A percentile compares a stretch with the other conserved stretches of the same genome.
Conservation (phyloP, 2,329 filamentous ascomycete genomes). For the Zopfia rhizophila region DNA sequence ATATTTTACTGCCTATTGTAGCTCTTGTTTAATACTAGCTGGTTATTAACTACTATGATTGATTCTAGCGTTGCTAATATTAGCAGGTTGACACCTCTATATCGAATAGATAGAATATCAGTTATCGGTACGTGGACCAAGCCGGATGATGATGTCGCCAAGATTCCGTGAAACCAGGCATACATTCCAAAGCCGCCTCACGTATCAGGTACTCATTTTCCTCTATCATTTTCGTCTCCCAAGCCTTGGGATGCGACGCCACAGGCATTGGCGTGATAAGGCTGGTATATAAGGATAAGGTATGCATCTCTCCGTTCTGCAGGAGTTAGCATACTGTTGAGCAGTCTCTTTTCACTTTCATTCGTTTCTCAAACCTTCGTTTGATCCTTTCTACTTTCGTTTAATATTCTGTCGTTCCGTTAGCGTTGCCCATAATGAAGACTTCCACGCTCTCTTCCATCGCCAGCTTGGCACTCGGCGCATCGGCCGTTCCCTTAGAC, state of each 20-base stretch:
- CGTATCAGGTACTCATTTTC: slow-evolving; percentile 23
- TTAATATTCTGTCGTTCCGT: slow-evolving; percentile 15
- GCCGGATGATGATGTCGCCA: too few relatives aligned
- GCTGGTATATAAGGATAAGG: not conserved
- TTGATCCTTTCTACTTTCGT: slow-evolving; percentile 4
- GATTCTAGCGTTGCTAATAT: too few relatives aligned
- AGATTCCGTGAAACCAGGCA: slow-evolving; percentile 23
- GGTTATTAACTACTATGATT: too few relatives aligned
- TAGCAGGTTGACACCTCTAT: too few relatives aligned
- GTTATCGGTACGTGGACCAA: too few relatives aligned
- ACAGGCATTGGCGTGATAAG: not conserved
- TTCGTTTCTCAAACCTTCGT: slow-evolving; percentile 13
- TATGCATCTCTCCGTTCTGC: not conserved
- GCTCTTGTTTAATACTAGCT: too few relatives aligned
- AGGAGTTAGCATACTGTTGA: slow-evolving; percentile 30
- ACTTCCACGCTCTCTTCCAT: slow-evolving; percentile 19
- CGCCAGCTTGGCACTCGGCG: slow-evolving; percentile 23
- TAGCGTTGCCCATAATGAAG: slow-evolving; percentile 29
- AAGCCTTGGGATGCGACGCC: slow-evolving; percentile 30
- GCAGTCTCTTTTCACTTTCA: slow-evolving; percentile 31
- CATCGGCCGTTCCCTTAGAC: slow-evolving; percentile 26
- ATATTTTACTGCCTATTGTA: too few relatives aligned
- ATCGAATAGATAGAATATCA: too few relatives aligned
- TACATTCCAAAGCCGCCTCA: slow-evolving; percentile 30
- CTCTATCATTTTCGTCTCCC: slow-evolving; percentile 26